Conservation (phyloP, 768 basidiomycete species). For the Mrakia gelida region DNA sequence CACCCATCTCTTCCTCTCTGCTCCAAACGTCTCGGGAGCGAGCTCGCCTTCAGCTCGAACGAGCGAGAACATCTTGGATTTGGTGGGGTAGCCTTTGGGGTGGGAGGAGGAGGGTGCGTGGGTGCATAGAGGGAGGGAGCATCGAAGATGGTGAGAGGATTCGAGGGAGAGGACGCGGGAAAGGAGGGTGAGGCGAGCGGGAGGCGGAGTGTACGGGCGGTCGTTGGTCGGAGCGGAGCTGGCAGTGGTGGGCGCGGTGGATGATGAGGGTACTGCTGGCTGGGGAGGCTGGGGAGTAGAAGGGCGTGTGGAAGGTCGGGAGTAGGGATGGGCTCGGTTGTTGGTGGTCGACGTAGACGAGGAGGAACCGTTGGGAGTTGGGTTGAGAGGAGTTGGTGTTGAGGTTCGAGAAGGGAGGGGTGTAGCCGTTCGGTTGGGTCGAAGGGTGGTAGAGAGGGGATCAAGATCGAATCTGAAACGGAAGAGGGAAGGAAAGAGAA, state of each 20-base stretch:
- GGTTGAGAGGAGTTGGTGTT: not conserved
- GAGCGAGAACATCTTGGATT: not conserved
- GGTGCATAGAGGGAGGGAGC: constrained; percentile 23
- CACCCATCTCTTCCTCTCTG: constrained; percentile 4
- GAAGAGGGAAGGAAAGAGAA: not conserved
- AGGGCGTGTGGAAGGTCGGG: constrained; percentile 9
- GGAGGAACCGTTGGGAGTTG: not conserved
- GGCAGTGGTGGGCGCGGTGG: not conserved
- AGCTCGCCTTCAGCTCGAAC: constrained; percentile 17
- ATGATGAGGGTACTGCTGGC: not conserved
- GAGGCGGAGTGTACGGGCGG: constrained; percentile 14
- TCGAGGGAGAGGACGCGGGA: constrained; percentile 25
- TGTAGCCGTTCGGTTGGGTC: constrained; percentile 2
- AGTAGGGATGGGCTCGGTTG: constrained; percentile 25
- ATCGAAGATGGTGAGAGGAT: constrained; percentile 23
- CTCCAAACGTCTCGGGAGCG: not conserved
- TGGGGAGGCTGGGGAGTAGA: constrained; percentile 4
- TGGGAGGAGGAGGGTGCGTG: not conserved
- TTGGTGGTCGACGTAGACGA: not conserved
- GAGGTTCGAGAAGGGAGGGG: constrained; percentile 3
- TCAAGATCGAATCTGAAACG: constrained; percentile 27
- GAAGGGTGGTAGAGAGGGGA: constrained; percentile 28
- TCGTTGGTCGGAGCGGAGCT: not conserved
- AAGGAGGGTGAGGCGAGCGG: constrained; percentile 27
- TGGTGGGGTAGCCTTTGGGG: not conserved